phyloP scores from a whole-genome alignment of 768 basidiomycete species.

The Aureoboletus auriporus region DNA sequence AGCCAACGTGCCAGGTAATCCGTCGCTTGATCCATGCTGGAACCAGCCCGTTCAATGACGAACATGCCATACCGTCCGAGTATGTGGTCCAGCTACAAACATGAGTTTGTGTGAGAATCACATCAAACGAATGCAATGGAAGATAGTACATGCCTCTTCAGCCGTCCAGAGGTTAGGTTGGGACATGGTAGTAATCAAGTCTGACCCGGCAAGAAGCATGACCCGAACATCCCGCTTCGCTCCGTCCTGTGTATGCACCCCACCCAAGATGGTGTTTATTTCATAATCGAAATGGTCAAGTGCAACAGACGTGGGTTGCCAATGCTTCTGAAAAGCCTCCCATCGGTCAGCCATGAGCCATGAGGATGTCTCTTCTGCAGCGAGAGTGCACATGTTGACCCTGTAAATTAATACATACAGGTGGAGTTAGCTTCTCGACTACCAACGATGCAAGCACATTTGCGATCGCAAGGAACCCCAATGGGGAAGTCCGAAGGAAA shows the following conservation, averaged over 20 bases:
- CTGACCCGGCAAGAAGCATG: conserved; percentile 96
- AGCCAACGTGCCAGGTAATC: conserved; percentile 73
- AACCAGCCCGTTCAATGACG: conserved; percentile 93
- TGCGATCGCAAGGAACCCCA: no score
- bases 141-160: conserved; percentile 74
- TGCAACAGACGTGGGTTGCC: conserved; percentile 94
- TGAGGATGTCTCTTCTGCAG: conserved; percentile 82
- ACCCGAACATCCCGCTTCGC: conserved; percentile 73
- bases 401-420: conserved; percentile 38
- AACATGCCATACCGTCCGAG: conserved; percentile 91
- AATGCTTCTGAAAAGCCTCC: conserved; percentile 87
- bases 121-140: conserved; percentile 3
- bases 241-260: conserved; percentile 68
- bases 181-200: conserved; percentile 96
- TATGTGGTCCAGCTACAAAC: conserved; percentile 87
- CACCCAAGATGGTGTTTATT: conserved; percentile 83
- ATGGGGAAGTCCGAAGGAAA: conserved; percentile 8
- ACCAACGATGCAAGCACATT: no score
- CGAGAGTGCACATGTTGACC: conserved; percentile 84
- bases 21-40: conserved; percentile 81
- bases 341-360: conserved; percentile 99
- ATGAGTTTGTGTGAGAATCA: conserved; percentile 8
- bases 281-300: conserved; percentile 96
- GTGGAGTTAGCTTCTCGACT: conserved; percentile 14
- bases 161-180: conserved; percentile 99